These are phyloP conservation scores for Talaromyces sp. DNA, from an alignment of 2,329 filamentous ascomycete genomes.

Conservation along the genomic window DNA sequence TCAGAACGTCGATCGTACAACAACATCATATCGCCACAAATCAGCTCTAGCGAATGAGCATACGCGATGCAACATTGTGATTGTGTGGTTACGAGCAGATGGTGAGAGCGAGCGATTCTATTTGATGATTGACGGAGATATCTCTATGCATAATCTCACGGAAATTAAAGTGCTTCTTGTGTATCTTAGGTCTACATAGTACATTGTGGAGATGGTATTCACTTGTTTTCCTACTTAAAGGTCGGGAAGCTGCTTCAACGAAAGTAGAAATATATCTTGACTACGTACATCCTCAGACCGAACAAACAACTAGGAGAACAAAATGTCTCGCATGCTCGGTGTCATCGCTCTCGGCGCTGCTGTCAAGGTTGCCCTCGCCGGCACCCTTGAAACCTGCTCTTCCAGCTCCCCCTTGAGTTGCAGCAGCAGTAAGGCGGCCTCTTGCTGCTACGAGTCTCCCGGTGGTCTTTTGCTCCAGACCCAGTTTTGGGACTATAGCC, in stretches of 20 bases:
- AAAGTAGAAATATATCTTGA: neutral
- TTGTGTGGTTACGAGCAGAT: slow-evolving; percentile 3
- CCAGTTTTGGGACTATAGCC: slow-evolving; percentile 60
- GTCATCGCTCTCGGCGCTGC: slow-evolving; percentile 10
- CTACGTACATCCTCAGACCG: neutral
- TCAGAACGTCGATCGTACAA: neutral
- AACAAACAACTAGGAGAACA: neutral
- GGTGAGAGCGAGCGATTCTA: neutral
- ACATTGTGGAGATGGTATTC: neutral
- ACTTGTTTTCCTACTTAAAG: slow-evolving; percentile 5
- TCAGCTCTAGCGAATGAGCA: slow-evolving; percentile 10
- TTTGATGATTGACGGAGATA: neutral
- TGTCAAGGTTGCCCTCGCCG: slow-evolving; percentile 20
- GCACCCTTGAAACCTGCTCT: slow-evolving; percentile 33
- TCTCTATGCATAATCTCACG: slow-evolving; percentile 2
- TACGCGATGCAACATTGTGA: slow-evolving; percentile 13
- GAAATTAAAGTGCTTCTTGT: neutral
- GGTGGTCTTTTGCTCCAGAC: slow-evolving; percentile 57
- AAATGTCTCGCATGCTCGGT: slow-evolving; percentile 13
- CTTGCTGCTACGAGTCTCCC: slow-evolving; percentile 59
- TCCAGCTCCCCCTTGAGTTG: slow-evolving; percentile 56
- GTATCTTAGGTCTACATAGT: neutral
- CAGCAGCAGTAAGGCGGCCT: slow-evolving; percentile 35
- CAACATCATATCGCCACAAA: neutral
- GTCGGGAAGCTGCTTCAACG: neutral